A percentile compares a stretch with the other conserved stretches of the same genome.
These are phyloP conservation scores for Nitzschia sp. DNA, from an alignment of 108 stramenopile species.

Conservation along the genomic window DNA sequence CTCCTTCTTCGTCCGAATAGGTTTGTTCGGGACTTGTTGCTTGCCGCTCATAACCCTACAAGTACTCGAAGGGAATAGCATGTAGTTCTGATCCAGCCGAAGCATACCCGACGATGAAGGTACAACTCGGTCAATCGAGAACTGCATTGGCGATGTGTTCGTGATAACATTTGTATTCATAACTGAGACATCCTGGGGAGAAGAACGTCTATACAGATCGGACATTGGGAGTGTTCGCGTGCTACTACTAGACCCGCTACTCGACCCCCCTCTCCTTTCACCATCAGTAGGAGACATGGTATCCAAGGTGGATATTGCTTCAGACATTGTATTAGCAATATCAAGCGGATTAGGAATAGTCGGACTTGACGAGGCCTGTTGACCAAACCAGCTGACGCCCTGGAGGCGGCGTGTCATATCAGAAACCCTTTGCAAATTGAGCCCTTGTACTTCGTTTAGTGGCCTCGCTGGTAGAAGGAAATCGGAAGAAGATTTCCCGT, in stretches of 20 bases:
- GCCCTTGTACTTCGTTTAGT: neutral
- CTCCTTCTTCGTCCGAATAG: neutral
- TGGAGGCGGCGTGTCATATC: too few relatives aligned
- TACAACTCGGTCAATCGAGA: neutral
- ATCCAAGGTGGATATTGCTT: neutral
- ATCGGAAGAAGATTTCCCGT: too few relatives aligned
- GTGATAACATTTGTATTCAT: neutral
- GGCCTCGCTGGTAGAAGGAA: neutral
- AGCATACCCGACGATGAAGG: neutral
- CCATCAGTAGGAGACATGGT: neutral
- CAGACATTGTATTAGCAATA: neutral
- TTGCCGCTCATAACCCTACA: neutral
- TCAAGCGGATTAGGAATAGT: neutral
- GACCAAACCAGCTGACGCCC: neutral
- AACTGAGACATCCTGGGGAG: neutral
- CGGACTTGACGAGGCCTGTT: neutral
- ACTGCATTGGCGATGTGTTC: neutral
- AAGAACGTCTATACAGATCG: neutral
- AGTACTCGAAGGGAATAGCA: neutral
- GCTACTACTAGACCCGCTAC: neutral
- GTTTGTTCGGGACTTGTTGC: neutral
- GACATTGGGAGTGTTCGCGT: neutral
- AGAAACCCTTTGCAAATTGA: neutral
- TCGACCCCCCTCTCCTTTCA: too few relatives aligned
- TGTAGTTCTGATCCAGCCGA: neutral